Conservation (phyloP, 805 yeast species). For the Starmerella gropengiesseri region DNA sequence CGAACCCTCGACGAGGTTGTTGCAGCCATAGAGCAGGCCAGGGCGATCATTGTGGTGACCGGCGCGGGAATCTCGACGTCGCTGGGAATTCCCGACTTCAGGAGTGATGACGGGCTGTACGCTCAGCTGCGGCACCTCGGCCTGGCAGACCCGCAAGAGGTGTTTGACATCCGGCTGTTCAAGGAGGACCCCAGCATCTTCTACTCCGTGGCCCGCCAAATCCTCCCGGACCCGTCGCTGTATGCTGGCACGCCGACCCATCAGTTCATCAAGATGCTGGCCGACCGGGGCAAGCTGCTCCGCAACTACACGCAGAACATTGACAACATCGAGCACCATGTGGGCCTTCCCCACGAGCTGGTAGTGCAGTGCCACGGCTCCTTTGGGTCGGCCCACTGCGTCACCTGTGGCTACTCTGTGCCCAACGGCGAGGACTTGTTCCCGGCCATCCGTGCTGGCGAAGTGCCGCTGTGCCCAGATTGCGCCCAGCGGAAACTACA, state of each 20-base stretch:
- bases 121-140: constrained; percentile 57
- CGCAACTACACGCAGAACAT: constrained; percentile 87
- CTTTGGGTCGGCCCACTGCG: constrained; percentile 77
- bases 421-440: constrained; percentile 52
- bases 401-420: constrained; percentile 56
- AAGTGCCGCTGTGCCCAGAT: constrained; percentile 61
- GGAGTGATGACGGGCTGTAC: constrained; percentile 81
- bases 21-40: constrained; percentile 42
- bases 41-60: constrained; percentile 60
- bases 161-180: constrained; percentile 65
- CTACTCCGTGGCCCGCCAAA: constrained; percentile 76
- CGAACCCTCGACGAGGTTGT: constrained; percentile 48
- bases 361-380: constrained; percentile 88
- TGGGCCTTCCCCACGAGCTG: constrained; percentile 56
- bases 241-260: constrained; percentile 59
- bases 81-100: constrained; percentile 82
- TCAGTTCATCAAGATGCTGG: constrained; percentile 60
- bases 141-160: constrained; percentile 80
- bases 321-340: constrained; percentile 74
- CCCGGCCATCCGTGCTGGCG: constrained; percentile 45
- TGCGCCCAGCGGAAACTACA: constrained; percentile 32
- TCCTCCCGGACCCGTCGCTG: constrained; percentile 54
- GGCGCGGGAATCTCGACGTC: constrained; percentile 93
- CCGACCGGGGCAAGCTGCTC: constrained; percentile 64
- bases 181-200: constrained; percentile 66